Conservation (phyloP, 176 grass and related monocot genomes). For the Paspalum notatum region DNA sequence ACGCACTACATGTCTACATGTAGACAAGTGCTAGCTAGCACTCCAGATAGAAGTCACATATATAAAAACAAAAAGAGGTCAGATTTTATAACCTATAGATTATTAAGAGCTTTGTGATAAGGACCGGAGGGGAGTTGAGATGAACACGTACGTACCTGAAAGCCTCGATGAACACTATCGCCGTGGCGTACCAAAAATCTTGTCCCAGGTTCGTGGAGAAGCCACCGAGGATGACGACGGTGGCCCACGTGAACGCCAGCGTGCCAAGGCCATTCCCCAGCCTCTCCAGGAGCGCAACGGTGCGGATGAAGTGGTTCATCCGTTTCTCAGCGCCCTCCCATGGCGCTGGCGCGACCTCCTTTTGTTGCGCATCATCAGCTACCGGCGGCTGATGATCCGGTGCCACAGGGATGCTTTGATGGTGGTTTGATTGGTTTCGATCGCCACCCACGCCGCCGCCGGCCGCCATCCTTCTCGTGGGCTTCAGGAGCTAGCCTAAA, state of each 20-base stretch:
- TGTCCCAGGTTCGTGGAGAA: neutral
- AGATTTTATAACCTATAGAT: too few relatives aligned
- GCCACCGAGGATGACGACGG: conserved; percentile 14
- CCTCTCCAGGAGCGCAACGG: neutral
- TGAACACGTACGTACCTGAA: neutral
- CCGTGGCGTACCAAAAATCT: conserved; percentile 22
- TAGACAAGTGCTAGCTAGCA: too few relatives aligned
- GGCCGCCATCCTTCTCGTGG: neutral
- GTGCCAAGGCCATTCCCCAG: conserved; percentile 9
- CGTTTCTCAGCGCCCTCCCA: neutral
- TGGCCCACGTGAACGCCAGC: conserved; percentile 15
- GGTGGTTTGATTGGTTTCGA: neutral
- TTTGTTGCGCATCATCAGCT: neutral
- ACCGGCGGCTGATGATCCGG: neutral
- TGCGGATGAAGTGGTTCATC: neutral
- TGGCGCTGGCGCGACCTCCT: too few relatives aligned
- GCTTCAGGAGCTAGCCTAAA: neutral
- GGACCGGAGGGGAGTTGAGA: neutral
- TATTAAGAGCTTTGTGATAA: too few relatives aligned
- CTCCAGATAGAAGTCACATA: too few relatives aligned
- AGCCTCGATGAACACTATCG: conserved; percentile 28
- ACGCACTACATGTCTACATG: too few relatives aligned
- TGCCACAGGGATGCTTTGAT: neutral
- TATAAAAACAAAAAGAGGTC: too few relatives aligned
- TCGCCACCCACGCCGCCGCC: neutral